Percentiles rank a stretch among this genome's conserved stretches.
These are phyloP conservation scores for Metschnikowia santaceciliae DNA, from an alignment of 805 yeast species.

Conservation along the genomic window DNA sequence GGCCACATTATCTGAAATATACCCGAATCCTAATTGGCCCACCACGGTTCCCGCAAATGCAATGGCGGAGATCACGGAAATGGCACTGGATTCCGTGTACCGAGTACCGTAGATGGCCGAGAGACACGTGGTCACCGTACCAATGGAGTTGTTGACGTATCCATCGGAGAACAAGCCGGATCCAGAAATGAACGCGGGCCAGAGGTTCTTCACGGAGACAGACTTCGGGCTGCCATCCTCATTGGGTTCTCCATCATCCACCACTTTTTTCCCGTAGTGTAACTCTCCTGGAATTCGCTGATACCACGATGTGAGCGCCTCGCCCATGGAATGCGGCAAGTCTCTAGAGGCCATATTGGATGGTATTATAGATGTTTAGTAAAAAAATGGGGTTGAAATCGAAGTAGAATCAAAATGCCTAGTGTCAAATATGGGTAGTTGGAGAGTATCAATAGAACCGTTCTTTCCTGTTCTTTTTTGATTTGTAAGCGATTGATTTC, in stretches of 20 bases:
- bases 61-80: constrained; percentile 77
- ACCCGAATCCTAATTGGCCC: constrained; percentile 81
- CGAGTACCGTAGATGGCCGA: constrained; percentile 58
- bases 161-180: constrained; percentile 95
- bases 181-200: constrained; percentile 53
- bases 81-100: constrained; percentile 62
- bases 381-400: too few relatives aligned
- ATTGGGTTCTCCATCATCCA: constrained; percentile 8
- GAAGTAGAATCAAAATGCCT: too few relatives aligned
- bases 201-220: constrained; percentile 23
- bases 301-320: constrained; percentile 14
- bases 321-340: constrained; percentile 16
- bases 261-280: constrained; percentile 6
- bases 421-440: too few relatives aligned
- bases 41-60: constrained; percentile 90
- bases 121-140: constrained; percentile 72
- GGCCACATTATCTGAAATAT: constrained; percentile 71
- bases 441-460: too few relatives aligned
- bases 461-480: too few relatives aligned
- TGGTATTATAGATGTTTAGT: too few relatives aligned
- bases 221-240: constrained; percentile 15
- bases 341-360: constrained; percentile 18
- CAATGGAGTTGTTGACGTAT: constrained; percentile 80
- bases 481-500: too few relatives aligned
- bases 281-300: constrained; percentile 13